Evolutionary conservation across 2,329 filamentous ascomycete species (phyloP), one percentile per base, ranked within the genome.

Genomic region (Eurotiales sp.): DNA sequence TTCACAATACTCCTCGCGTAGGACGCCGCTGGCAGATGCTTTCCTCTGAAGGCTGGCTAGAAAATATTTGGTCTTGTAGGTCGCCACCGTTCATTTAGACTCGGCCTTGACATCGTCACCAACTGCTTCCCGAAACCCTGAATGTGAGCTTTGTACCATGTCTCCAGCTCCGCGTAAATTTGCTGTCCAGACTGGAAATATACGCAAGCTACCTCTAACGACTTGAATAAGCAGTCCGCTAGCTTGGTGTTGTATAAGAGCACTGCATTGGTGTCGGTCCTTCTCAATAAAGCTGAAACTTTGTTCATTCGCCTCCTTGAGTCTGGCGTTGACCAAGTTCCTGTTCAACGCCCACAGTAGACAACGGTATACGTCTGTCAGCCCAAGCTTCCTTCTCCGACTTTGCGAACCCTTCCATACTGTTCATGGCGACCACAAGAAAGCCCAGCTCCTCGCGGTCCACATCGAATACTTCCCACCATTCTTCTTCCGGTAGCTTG

Each of bases 391-490:
- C 76, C 60, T 70, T 78, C 62, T 88, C 84, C 37, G 76, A 76
- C 54, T 70, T 72, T 49, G 84, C 82, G 71, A 87, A 90, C 0
- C 82, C 84, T 56, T 87, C 84, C 50, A 95, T 74, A 61, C 91
- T 96, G 55, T 83, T 77, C 80, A 96, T 82, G 0, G 80, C 90
- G 10, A 96, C 88, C 3, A 95, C 90, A 52, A 97, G 71, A 60
- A 97, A 97, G 0, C 93, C 93, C 30, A 99, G 77, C 66, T 96
- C 90, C 74, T 99, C 93, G 46, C 93, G 79, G 62, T 96, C 91
- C 7, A 93, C 88, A 69, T 99, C 93, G 67, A 97, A 97, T 0
- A 97, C 89, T 69, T 96, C 91, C 93, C 93, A 99, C 93, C 93
- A 99, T 56, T 89, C 85, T 43, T 81, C 82, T 56, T 87, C 87